Conservation (phyloP, 2,329 filamentous ascomycete species). For the Cercospora sp. region DNA sequence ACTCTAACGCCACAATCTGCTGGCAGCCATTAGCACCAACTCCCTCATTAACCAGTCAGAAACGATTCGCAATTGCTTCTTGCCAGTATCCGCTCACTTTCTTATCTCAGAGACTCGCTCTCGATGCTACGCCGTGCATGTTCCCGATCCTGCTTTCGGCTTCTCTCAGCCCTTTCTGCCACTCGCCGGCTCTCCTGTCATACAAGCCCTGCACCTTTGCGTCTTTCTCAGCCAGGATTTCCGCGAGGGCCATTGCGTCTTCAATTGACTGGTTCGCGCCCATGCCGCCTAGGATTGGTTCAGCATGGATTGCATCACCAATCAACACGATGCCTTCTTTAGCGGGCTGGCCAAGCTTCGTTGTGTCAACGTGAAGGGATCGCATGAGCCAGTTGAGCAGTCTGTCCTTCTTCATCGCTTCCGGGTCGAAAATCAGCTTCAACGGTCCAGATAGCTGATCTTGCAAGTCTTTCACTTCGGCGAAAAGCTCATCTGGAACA, state of each 20-base stretch:
- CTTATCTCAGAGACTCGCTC: constrained; percentile 15
- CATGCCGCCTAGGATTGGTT: constrained; percentile 44
- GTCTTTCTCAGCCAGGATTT: constrained; percentile 30
- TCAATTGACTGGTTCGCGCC: constrained; percentile 44
- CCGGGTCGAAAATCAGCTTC: constrained; percentile 36
- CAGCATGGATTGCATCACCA: constrained; percentile 45
- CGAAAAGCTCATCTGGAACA: constrained; percentile 41
- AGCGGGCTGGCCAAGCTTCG: constrained; percentile 31
- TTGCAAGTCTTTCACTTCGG: constrained; percentile 36
- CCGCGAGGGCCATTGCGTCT: constrained; percentile 41
- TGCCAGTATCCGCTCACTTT: constrained; percentile 9
- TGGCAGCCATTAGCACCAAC: constrained; percentile 12
- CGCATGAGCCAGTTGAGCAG: constrained; percentile 48
- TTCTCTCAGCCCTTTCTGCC: constrained; percentile 28
- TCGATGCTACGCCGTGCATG: constrained; percentile 27
- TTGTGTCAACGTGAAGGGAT: constrained; percentile 27
- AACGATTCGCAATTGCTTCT: neutral
- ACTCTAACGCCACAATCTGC: constrained; percentile 14
- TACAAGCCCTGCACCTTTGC: constrained; percentile 24
- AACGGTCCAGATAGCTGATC: constrained; percentile 37
- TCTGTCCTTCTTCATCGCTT: constrained; percentile 38
- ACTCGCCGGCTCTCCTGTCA: constrained; percentile 23
- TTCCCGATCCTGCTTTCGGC: constrained; percentile 30
- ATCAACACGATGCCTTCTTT: constrained; percentile 37
- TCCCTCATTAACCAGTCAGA: constrained; percentile 4